These are phyloP conservation scores for Talaromyces stipitatus DNA, from an alignment of 495 filamentous ascomycete species.

Conservation along the genomic window DNA sequence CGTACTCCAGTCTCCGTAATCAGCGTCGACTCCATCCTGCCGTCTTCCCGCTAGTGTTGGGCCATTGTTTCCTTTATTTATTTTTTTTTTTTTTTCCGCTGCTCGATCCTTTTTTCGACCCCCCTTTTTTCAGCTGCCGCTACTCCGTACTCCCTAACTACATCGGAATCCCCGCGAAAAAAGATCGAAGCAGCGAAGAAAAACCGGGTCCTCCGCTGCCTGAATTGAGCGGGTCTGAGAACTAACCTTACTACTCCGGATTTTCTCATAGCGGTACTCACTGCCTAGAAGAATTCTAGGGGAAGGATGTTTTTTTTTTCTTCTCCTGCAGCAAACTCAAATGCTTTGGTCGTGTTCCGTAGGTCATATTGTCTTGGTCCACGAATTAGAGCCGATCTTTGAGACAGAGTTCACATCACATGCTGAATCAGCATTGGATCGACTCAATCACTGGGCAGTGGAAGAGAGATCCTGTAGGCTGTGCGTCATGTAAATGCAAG, in stretches of 20 bases:
- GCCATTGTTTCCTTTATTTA: neutral
- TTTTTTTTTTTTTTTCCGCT: neutral
- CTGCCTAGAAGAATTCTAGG: too few relatives aligned
- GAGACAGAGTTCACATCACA: neutral
- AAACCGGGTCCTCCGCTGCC: neutral
- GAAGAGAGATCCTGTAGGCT: neutral
- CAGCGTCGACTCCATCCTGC: neutral
- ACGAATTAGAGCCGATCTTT: neutral
- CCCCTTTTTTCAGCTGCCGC: neutral
- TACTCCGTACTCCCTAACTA: too few relatives aligned
- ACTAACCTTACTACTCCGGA: neutral
- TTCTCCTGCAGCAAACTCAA: neutral
- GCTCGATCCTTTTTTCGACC: neutral
- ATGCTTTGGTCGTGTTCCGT: neutral
- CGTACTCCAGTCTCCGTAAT: conserved; percentile 1
- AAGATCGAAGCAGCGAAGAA: neutral
- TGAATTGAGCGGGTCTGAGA: neutral
- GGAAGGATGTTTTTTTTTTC: neutral
- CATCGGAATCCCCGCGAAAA: conserved; percentile 3
- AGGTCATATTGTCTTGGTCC: neutral
- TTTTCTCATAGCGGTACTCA: too few relatives aligned
- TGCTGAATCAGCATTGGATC: neutral
- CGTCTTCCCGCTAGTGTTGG: neutral
- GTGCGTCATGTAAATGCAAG: neutral
- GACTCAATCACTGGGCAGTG: neutral